phyloP scores from a whole-genome alignment of 202 grass and related monocot species.

The Zizania palustris region DNA sequence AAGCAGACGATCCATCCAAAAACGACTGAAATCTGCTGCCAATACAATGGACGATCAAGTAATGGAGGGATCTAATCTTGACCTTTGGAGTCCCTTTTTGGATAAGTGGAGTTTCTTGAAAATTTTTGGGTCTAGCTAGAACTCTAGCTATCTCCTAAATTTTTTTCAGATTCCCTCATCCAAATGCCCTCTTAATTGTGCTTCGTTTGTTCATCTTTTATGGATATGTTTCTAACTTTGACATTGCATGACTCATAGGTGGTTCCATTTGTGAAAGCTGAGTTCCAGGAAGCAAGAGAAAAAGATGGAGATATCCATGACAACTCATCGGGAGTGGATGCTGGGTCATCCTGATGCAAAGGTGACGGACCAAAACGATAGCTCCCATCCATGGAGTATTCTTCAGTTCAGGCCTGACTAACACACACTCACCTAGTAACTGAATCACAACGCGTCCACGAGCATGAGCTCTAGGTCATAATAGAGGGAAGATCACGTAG shows the following conservation, averaged over 20 bases:
- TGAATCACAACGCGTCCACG: not conserved
- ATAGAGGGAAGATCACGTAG: not conserved
- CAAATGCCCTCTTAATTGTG: not conserved
- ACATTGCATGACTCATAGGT: slow-evolving; percentile 32
- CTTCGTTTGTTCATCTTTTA: not conserved
- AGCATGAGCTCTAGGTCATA: slow-evolving; percentile 9
- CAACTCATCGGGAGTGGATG: not conserved
- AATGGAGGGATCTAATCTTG: not conserved
- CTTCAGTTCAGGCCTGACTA: slow-evolving; percentile 26
- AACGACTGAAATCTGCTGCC: slow-evolving; percentile 40
- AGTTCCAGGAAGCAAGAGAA: not conserved
- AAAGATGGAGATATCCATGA: slow-evolving; percentile 5
- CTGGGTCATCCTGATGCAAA: slow-evolving; percentile 1
- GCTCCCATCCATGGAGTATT: not conserved
- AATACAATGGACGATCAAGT: slow-evolving; percentile 50
- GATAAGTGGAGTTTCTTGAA: not conserved
- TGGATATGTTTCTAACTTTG: slow-evolving; percentile 12
- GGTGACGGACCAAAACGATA: slow-evolving; percentile 27
- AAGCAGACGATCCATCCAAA: slow-evolving; percentile 38
- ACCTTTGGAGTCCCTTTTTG: not conserved
- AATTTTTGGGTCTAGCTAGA: not conserved
- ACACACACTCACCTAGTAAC: slow-evolving; percentile 30
- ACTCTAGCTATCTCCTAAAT: not conserved
- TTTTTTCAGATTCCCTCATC: not conserved
- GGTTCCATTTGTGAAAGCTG: slow-evolving; percentile 35